Evolutionary conservation across 2,329 filamentous ascomycete genomes (phyloP), one percentile per base, ranked within the genome.

Genomic region (Coniochaeta sp.): DNA sequence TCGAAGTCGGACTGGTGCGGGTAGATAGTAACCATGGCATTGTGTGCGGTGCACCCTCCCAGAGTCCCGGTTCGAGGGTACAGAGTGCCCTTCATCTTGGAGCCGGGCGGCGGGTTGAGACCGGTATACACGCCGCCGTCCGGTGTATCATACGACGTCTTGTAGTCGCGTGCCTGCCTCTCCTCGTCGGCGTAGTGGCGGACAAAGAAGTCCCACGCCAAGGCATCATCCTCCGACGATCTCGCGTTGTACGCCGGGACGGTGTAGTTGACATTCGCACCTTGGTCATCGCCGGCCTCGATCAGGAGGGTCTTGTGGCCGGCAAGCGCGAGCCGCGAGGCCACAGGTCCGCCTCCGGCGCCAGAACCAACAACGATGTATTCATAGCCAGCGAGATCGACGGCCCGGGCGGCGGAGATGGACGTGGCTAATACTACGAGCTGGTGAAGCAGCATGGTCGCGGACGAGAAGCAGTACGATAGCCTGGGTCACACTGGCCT

Each of bases 341-440:
- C 83, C 5, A 87, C 69, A 8, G 83, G 83, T 17, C 80, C 83
- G 55, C 84, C 84, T 14, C 84, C 83, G 7, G 83, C 76, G 3
- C 84, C 84, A 7, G 81, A 84, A 12, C 85, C 84, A 40, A 87
- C 82, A 10, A 88, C 78, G 30, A 88, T 75, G 71, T 85, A 88
- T 62, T 56, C 54, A 38, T 56, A 56, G 34, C 54, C 54, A 9
- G 30, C 24, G 34, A 56, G 54, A 14, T 56, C 32, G 34, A 56
- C 54, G n/a, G 54, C 54, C 3, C 7, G n/a, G 28, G 26, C 54
- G 3, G 19, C 19, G 10, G n/a, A 56, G 5, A 56, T 16, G 6
- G 30, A 19, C 4, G 54, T 22, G 30, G 54, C 54, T 24, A 56
- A 28, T 4, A 56, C 30, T 4, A 56, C 4, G 2, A 36, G 30